A percentile compares a stretch with the other conserved stretches of the same genome.
Evolutionary conservation across 169 alveolate species (phyloP).

Genomic region (Plasmodium falciparum): DNA sequence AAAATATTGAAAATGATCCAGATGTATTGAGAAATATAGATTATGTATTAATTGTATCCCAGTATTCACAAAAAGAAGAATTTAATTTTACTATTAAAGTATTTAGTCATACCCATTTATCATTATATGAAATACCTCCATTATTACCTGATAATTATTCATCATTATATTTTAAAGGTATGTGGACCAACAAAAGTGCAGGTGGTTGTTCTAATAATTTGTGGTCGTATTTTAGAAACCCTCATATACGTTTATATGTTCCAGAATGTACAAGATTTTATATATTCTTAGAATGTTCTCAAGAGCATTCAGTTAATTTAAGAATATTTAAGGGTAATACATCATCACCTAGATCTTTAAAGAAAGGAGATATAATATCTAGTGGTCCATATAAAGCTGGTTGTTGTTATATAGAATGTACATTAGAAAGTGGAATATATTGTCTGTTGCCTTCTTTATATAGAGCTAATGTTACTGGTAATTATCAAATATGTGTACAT

Average conservation of each 20-base stretch:
- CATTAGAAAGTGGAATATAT: slow-evolving; percentile 77
- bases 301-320: slow-evolving; percentile 86
- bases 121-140: slow-evolving; percentile 79
- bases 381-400: slow-evolving; percentile 86
- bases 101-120: slow-evolving; percentile 76
- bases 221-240: slow-evolving; percentile 85
- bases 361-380: slow-evolving; percentile 81
- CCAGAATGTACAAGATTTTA: slow-evolving; percentile 77
- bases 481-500: slow-evolving; percentile 73
- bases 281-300: slow-evolving; percentile 83
- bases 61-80: slow-evolving; percentile 81
- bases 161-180: slow-evolving; percentile 76
- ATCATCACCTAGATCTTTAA: slow-evolving; percentile 85
- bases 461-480: slow-evolving; percentile 50
- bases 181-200: slow-evolving; percentile 80
- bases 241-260: slow-evolving; percentile 83
- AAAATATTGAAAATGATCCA: slow-evolving; percentile 45
- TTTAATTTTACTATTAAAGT: slow-evolving; percentile 80
- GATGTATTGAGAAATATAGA: slow-evolving; percentile 62
- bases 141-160: slow-evolving; percentile 64
- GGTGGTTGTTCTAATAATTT: slow-evolving; percentile 88
- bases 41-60: slow-evolving; percentile 80
- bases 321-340: slow-evolving; percentile 83
- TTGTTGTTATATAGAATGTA: slow-evolving; percentile 82
- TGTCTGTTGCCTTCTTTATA: slow-evolving; percentile 82